Conservation (phyloP, 192 early-diverging fungal genomes). For the Podila epicladia region DNA sequence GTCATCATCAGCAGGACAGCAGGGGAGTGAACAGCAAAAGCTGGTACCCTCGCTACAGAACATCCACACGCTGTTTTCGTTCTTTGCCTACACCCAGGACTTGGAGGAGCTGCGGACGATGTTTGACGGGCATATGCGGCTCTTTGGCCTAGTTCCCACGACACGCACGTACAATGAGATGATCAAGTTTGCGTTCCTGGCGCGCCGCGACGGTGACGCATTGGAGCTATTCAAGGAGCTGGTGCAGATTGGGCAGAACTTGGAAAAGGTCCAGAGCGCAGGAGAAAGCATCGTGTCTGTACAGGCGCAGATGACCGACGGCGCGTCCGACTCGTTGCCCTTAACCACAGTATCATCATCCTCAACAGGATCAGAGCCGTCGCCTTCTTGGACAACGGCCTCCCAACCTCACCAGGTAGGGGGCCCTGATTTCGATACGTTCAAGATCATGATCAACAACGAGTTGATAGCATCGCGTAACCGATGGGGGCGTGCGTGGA, state of each 20-base stretch:
- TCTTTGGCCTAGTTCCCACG: conserved; percentile 38
- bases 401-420: conserved; percentile 1
- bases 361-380: background rate
- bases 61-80: conserved; percentile 44
- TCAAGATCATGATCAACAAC: conserved; percentile 38
- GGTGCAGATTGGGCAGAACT: conserved; percentile 36
- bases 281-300: background rate
- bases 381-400: background rate
- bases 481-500: conserved; percentile 41
- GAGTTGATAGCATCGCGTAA: conserved; percentile 26
- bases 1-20: background rate
- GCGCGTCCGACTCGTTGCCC: background rate
- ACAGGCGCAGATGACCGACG: background rate
- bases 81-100: conserved; percentile 47
- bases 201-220: conserved; percentile 19
- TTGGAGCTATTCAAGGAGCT: conserved; percentile 35
- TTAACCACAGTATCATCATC: background rate
- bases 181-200: conserved; percentile 50
- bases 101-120: conserved; percentile 36
- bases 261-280: conserved; percentile 10
- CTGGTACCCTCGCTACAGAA: conserved; percentile 27
- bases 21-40: conserved; percentile 12
- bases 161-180: conserved; percentile 47
- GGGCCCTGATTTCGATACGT: conserved; percentile 38
- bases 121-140: conserved; percentile 48